phyloP scores from a whole-genome alignment of 2,329 filamentous ascomycete genomes.

The Albophoma yamanashiensis region DNA sequence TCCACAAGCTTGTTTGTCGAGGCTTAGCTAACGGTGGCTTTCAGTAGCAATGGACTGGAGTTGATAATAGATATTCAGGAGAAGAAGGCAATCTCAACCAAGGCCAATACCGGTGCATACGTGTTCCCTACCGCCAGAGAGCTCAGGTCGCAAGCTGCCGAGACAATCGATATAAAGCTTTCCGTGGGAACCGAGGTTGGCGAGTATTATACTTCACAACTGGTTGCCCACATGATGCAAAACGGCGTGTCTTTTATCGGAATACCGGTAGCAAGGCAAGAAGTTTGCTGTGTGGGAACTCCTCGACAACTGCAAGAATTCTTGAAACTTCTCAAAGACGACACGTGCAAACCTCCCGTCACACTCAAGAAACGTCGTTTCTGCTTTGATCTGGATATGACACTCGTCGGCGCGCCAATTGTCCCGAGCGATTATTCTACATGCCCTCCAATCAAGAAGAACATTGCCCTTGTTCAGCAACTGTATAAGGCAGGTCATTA shows the following conservation, averaged over 20 bases:
- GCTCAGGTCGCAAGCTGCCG: conserved; percentile 12
- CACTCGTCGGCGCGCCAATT: conserved; percentile 15
- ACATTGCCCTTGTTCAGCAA: conserved; percentile 16
- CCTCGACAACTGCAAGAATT: conserved; percentile 17
- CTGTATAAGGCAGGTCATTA: conserved; percentile 17
- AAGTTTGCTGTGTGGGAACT: conserved; percentile 17
- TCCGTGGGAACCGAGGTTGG: conserved; percentile 11
- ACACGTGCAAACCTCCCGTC: background rate
- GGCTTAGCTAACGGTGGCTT: background rate
- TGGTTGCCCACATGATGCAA: conserved; percentile 11
- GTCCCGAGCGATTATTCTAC: conserved; percentile 17
- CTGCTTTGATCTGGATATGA: conserved; percentile 20
- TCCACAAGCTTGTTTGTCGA: background rate
- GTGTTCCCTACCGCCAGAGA: conserved; percentile 14
- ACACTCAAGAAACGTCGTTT: conserved; percentile 16
- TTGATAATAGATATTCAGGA: conserved; percentile 16
- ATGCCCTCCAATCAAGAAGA: conserved; percentile 17
- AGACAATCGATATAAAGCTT: conserved; percentile 7
- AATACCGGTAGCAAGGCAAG: conserved; percentile 10
- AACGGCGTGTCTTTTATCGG: conserved; percentile 13
- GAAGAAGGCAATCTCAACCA: conserved; percentile 18
- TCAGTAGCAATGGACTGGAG: conserved; percentile 6
- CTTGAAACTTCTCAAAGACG: conserved; percentile 7
- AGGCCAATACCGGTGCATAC: conserved; percentile 17
- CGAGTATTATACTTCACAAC: conserved; percentile 15